phyloP scores from a whole-genome alignment of 176 grass and related monocot genomes.

The Cenchrus americanus region DNA sequence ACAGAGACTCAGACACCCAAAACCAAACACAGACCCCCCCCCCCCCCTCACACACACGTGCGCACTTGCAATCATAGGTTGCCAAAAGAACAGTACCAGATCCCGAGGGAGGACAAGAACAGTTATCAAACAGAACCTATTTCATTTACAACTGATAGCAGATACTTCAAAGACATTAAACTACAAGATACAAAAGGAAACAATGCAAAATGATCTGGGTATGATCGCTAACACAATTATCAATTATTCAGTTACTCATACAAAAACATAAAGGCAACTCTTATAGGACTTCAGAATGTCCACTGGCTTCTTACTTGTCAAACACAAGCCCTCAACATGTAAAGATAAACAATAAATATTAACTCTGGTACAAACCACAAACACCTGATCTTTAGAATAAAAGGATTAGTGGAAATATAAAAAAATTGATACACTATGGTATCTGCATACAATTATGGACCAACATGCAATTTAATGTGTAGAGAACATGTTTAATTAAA shows the following conservation, averaged over 20 bases:
- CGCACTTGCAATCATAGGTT: too few species aligned
- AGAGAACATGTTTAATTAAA: conserved; percentile 18
- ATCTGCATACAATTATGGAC: background rate
- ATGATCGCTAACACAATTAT: background rate
- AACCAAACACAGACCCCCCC: too few species aligned
- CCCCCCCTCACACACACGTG: too few species aligned
- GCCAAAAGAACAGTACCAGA: too few species aligned
- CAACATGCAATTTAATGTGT: conserved; percentile 10
- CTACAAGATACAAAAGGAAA: conserved; percentile 24
- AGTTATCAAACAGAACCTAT: background rate
- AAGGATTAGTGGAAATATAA: background rate
- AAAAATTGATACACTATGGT: background rate
- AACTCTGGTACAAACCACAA: conserved; percentile 6
- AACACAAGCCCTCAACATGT: conserved; percentile 10
- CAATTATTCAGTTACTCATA: conserved; percentile 15
- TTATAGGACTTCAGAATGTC: background rate
- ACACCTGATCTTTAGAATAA: conserved; percentile 19
- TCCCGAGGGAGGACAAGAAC: background rate
- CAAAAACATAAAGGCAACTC: background rate
- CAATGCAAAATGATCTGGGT: background rate
- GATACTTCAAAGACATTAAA: conserved; percentile 5
- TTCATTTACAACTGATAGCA: background rate
- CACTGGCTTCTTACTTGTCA: conserved; percentile 19
- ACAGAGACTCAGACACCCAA: too few species aligned
- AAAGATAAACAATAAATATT: background rate